Conservation (phyloP, 768 basidiomycete genomes). For the Rhodotorula kratochvilovae region DNA sequence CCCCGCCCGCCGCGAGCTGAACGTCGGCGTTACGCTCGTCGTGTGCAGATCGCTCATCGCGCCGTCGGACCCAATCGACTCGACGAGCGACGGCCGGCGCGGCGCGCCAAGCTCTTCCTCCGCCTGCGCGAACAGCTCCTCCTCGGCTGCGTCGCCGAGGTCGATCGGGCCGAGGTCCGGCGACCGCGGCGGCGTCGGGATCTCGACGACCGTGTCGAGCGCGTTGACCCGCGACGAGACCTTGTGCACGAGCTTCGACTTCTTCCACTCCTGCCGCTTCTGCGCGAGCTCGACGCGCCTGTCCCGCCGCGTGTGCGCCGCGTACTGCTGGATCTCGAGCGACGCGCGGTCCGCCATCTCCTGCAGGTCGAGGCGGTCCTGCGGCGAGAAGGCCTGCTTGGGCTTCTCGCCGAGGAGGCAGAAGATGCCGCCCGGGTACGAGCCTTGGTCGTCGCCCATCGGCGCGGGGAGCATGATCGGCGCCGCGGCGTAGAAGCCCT, state of each 20-base stretch:
- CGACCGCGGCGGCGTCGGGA: constrained; percentile 24
- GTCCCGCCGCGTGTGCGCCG: background rate
- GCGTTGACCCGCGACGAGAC: background rate
- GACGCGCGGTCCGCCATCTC: constrained; percentile 25
- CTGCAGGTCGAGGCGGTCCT: constrained; percentile 23
- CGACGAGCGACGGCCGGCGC: constrained; percentile 20
- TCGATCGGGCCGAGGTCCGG: constrained; percentile 8
- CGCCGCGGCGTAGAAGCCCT: constrained; percentile 35
- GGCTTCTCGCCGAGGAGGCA: constrained; percentile 33
- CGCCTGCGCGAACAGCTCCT: background rate
- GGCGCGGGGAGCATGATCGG: constrained; percentile 31
- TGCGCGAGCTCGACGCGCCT: background rate
- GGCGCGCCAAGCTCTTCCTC: background rate
- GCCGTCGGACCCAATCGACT: constrained; percentile 4
- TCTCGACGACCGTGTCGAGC: constrained; percentile 32
- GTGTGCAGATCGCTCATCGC: constrained; percentile 11
- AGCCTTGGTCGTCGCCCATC: constrained; percentile 21
- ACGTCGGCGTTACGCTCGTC: constrained; percentile 7
- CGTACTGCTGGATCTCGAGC: constrained; percentile 21
- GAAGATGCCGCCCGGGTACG: constrained; percentile 25
- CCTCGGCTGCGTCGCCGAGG: background rate
- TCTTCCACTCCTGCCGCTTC: constrained; percentile 21
- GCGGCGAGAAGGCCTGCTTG: background rate
- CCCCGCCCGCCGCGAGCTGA: background rate
- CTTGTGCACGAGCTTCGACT: constrained; percentile 11